Evolutionary conservation across 345 rosid species (phyloP), one percentile per base, ranked within the genome.

Genomic region (Melastoma malabathricum): DNA sequence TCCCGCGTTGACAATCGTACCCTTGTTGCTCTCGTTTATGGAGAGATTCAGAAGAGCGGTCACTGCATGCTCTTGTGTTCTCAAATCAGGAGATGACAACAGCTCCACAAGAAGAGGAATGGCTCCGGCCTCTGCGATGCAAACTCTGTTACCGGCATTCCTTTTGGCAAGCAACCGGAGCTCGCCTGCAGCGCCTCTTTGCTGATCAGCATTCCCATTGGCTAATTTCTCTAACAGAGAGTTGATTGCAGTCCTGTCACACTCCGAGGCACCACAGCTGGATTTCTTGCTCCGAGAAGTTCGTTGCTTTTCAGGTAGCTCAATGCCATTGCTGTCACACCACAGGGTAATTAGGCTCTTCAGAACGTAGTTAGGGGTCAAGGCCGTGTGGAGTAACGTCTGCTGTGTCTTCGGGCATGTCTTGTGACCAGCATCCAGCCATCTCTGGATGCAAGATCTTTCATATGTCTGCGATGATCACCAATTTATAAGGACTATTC

Each of bases 401-500:
- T 82, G 95, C 73, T 92, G 98, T 50, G 98, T 87, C 74, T 92
- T 92, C 2, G 98, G 98, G 62, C 98, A 92, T 10, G 93, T 84
- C 66, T 74, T 84, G 59, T 92, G 95, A 29, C 98, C 98, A 1
- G 97, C 93, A 63, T 87, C 97, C 3, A 92, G 76, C 98, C 98
- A 92, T 67, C 84, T 92, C 75, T 87, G 95, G 64, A 92, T 87
- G 66, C 88, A 81, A 15, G 75, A 84, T 66, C 98, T 84, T 68
- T 92, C 98, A 66, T 87, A 92, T 3, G 98, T 92, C 98, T 92
- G 80, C 65, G 75, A 54, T 73, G 58, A 52, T 16, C 49, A 52
- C 64, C 12, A 58, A 50, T 46, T 17, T 7, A 31, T 29, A 46
- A 58, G 19, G 43, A 51, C 34, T 2, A 63, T 48, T 18, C 53